Evolutionary conservation across 108 stramenopile genomes (phyloP), one percentile per base, ranked within the genome.

Genomic region (Aurantiochytrium sp.): DNA sequence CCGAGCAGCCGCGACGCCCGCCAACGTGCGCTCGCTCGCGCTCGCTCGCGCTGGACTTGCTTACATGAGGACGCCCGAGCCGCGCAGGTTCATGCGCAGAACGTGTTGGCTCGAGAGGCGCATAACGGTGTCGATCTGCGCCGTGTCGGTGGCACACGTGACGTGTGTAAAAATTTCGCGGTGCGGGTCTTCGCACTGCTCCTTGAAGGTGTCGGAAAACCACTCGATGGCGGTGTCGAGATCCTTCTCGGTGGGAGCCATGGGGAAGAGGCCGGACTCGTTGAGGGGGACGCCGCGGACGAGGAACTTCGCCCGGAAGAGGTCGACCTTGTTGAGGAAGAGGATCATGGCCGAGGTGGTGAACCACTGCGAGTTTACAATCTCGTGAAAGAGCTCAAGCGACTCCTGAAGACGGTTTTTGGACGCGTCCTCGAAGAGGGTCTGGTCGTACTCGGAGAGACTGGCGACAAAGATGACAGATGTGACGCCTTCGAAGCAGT

Each of bases 131-230:
- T 86, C 41, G 12, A 92, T 94, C 86, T 97, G 97, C 89, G 96
- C 94, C 6, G 97, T 98, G 94, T 99, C 98, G 3, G 98, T 99
- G 10, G 98, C 98, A 93, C 97, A 98, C 4, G 97, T 97, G 41
- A 98, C 96, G 89, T 99, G 98, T 85, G 96, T 94, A 89, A 96
- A 99, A 21, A 96, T 94, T 1, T 88, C 54, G 19, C 52, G 41
- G n/a, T 88, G 42, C 8, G 37, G 32, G 69, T 95, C 92, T 31
- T 91, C 87, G 88, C 93, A 93, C 86, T 93, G 94, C 36, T 95
- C 96, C 93, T 95, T 95, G 90, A 97, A 97, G 90, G 95, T 96
- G 91, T 96, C 93, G 69, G 95, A 95, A 88, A 97, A 97, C 88
- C 96, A 97, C 52, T 95, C 55, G 19, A 97, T 94, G 10, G 96